Percentiles rank a stretch among this genome's conserved stretches.
Evolutionary conservation across 176 grass and related monocot genomes (phyloP).

Genomic region (Triticum dicoccoides): DNA sequence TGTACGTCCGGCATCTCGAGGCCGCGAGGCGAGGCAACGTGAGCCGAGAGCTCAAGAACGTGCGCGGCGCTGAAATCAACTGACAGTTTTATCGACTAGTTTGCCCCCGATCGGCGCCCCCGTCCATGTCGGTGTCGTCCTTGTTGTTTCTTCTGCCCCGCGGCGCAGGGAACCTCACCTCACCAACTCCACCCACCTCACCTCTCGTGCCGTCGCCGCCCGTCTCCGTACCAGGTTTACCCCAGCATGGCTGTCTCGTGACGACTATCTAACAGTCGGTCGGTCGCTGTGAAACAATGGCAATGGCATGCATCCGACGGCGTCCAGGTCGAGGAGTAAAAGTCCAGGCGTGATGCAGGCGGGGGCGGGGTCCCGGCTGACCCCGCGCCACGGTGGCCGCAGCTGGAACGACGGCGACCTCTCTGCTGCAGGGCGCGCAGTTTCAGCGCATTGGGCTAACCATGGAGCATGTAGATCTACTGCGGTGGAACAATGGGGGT

Average conservation of each 20-base stretch:
- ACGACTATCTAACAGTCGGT: neutral
- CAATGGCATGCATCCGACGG: neutral
- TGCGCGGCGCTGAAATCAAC: conserved; percentile 10
- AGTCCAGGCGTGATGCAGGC: neutral
- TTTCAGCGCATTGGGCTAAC: neutral
- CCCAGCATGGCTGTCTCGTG: neutral
- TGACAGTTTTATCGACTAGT: neutral
- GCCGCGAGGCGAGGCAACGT: neutral
- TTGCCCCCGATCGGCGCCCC: neutral
- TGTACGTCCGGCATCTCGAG: conserved; percentile 30
- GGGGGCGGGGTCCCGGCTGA: neutral
- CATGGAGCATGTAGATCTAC: neutral
- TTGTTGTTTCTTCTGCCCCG: neutral
- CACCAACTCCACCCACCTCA: neutral
- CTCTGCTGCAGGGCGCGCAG: neutral
- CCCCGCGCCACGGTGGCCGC: neutral
- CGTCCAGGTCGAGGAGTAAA: neutral
- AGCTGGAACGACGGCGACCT: conserved; percentile 25
- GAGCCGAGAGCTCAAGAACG: conserved; percentile 27
- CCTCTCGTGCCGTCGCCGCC: neutral
- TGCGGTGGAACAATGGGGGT: neutral
- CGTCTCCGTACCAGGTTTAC: neutral
- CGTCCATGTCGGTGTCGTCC: neutral
- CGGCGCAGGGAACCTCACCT: neutral
- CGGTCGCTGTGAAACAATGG: neutral